These are phyloP conservation scores for Termitomyces sp. DNA, from an alignment of 768 basidiomycete genomes.

Conservation along the genomic window DNA sequence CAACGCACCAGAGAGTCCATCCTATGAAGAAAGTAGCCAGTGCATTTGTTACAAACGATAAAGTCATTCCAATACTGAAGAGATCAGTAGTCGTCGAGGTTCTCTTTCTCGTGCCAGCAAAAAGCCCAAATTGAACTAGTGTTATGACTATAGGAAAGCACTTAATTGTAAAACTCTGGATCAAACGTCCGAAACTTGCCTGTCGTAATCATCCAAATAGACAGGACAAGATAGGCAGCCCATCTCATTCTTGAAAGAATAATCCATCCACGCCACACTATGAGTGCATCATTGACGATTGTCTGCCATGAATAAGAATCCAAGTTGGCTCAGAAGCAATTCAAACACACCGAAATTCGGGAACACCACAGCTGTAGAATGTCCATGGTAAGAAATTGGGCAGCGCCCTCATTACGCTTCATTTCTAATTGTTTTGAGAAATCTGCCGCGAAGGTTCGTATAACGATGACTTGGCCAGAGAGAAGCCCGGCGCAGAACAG, in stretches of 20 bases:
- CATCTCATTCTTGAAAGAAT: background rate
- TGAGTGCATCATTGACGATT: background rate
- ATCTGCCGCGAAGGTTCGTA: background rate
- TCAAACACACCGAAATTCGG: background rate
- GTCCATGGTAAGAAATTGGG: background rate
- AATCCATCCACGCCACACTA: background rate
- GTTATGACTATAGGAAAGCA: background rate
- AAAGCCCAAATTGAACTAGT: background rate
- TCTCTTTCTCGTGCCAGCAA: background rate
- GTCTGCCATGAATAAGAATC: background rate
- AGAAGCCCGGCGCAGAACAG: slow-evolving; percentile 1
- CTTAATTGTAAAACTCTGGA: background rate
- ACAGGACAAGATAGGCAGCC: background rate
- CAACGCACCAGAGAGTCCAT: background rate
- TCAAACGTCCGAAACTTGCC: background rate
- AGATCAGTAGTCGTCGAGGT: background rate
- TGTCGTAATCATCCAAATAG: background rate
- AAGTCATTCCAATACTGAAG: background rate
- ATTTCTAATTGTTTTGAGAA: background rate
- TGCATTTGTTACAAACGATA: background rate
- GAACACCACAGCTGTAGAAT: background rate
- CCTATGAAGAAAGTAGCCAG: background rate
- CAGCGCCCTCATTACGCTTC: background rate
- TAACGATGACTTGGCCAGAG: background rate
- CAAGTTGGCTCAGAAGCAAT: background rate